Evolutionary conservation across 169 alveolate genomes (phyloP).

Genomic region (Babesia bigemina): DNA sequence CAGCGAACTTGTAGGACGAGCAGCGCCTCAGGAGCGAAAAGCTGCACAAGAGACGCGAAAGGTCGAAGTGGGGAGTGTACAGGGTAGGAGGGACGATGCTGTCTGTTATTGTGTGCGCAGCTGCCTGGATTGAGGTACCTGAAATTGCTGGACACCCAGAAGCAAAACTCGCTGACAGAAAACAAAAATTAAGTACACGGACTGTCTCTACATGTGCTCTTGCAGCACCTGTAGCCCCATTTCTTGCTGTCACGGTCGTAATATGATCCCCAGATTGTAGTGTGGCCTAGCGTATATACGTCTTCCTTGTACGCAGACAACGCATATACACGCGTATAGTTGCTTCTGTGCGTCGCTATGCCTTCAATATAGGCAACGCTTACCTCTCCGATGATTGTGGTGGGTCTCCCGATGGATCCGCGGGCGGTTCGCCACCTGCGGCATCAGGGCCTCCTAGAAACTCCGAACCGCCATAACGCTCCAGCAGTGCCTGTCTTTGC

Average conservation of each 20-base stretch:
- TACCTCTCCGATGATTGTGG: neutral
- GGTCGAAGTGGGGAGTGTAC: conserved; percentile 71
- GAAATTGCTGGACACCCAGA: conserved; percentile 21
- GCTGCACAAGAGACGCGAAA: conserved; percentile 63
- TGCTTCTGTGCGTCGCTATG: conserved; percentile 16
- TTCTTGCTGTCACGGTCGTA: conserved; percentile 75
- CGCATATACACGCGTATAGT: conserved; percentile 23
- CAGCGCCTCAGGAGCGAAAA: conserved; percentile 68
- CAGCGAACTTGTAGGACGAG: conserved; percentile 63
- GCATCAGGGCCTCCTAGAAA: conserved; percentile 1
- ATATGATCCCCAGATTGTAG: conserved; percentile 86
- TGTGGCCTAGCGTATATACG: conserved; percentile 78
- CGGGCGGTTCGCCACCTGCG: neutral
- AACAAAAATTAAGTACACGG: conserved; percentile 3
- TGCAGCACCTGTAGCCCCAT: conserved; percentile 90
- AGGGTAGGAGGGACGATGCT: conserved; percentile 31
- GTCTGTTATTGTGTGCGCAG: neutral
- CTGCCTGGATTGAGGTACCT: conserved; percentile 61
- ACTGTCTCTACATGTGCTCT: conserved; percentile 13
- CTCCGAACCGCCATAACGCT: conserved; percentile 66
- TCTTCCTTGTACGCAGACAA: conserved; percentile 82
- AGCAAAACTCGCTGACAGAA: neutral
- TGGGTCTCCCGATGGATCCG: neutral
- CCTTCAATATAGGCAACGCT: neutral
- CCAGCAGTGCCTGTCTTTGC: conserved; percentile 62